Conservation (phyloP, 202 grass and related monocot species). For the Miscanthus sacchariflorus region DNA sequence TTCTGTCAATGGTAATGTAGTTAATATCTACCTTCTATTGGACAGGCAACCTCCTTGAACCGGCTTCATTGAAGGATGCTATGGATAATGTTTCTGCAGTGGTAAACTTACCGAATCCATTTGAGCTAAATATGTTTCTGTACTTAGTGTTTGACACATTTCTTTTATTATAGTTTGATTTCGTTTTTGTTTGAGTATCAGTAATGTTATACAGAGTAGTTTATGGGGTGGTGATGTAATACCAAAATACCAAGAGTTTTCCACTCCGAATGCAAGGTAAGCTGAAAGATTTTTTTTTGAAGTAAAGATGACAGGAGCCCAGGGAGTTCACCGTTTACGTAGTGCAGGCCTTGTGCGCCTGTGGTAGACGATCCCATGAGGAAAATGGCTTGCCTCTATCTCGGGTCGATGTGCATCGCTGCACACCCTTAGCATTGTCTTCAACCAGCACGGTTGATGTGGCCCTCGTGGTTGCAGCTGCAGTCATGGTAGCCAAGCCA, state of each 20-base stretch:
- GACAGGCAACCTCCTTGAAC: conserved; percentile 83
- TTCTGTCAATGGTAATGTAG: conserved; percentile 25
- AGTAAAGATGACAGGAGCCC: too few relatives aligned
- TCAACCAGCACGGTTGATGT: too few relatives aligned
- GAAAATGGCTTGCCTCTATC: too few relatives aligned
- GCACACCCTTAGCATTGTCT: too few relatives aligned
- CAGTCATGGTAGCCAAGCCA: too few relatives aligned
- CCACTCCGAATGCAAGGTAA: background rate
- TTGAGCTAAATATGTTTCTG: conserved; percentile 14
- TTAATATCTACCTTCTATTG: conserved; percentile 43
- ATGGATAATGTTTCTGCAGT: conserved; percentile 83
- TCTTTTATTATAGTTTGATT: background rate
- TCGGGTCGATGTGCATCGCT: too few relatives aligned
- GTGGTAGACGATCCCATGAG: too few relatives aligned
- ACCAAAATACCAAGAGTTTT: background rate
- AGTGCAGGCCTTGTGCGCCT: too few relatives aligned
- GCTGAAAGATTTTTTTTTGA: conserved; percentile 7
- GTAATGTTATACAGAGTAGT: background rate
- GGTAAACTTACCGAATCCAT: conserved; percentile 42
- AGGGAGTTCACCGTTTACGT: too few relatives aligned
- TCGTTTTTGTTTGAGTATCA: background rate
- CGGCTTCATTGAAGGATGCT: conserved; percentile 74
- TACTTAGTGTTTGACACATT: background rate
- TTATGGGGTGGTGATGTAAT: background rate
- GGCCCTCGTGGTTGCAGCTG: too few relatives aligned